A percentile compares a stretch with the other conserved stretches of the same genome.
Evolutionary conservation across 164 flowering plant species (phyloP).

Genomic region (Vitis amurensis): DNA sequence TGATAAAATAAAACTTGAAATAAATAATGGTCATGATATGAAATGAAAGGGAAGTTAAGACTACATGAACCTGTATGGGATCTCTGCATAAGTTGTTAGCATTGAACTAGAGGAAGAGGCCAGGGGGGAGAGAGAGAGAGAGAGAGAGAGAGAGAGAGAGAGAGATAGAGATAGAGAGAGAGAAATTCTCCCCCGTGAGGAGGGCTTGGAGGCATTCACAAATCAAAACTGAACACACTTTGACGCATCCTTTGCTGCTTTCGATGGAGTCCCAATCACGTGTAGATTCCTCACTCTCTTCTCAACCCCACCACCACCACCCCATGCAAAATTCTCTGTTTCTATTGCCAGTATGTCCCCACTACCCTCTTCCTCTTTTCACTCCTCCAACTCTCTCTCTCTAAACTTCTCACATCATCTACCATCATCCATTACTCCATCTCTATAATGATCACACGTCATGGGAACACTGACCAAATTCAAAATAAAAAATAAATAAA

Average conservation of each 20-base stretch:
- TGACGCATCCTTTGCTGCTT: conserved; percentile 12
- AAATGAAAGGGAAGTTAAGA: too few species aligned
- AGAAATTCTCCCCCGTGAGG: conserved; percentile 15
- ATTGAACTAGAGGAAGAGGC: not conserved
- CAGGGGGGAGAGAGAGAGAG: conserved; percentile 9
- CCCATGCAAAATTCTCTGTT: not conserved
- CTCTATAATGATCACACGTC: too few species aligned
- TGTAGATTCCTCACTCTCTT: conserved; percentile 9
- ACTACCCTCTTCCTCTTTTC: too few species aligned
- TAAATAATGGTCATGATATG: too few species aligned
- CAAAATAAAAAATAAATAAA: too few species aligned
- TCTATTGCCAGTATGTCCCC: not conserved
- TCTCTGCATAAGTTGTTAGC: too few species aligned
- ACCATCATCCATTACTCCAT: too few species aligned
- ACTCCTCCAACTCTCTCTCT: too few species aligned
- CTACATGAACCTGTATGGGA: too few species aligned
- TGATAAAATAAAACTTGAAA: too few species aligned
- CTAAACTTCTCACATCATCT: too few species aligned
- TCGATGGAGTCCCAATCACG: conserved; percentile 13
- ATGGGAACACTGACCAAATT: too few species aligned
- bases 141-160: not conserved
- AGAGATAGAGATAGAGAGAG: conserved; percentile 1
- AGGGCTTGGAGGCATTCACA: conserved; percentile 17
- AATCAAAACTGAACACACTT: conserved; percentile 8
- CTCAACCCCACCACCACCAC: conserved; percentile 10